These are phyloP conservation scores for Camellia japonica DNA, from an alignment of 148 eudicot genomes.

Conservation along the genomic window DNA sequence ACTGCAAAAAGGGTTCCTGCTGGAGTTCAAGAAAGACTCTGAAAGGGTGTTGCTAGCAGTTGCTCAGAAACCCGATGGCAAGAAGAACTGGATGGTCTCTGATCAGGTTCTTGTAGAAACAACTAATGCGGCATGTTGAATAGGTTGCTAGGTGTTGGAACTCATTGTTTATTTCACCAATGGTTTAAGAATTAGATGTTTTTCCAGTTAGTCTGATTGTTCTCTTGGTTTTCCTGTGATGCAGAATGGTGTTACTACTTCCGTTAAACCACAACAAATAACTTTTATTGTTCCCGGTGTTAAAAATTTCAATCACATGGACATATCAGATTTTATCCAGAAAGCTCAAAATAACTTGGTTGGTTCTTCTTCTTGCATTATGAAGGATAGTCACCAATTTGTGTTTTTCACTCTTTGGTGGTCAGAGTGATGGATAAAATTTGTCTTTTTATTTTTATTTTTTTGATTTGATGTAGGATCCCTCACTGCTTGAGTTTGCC, in stretches of 20 bases:
- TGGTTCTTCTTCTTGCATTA: conserved; percentile 27
- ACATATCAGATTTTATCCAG: conserved; percentile 64
- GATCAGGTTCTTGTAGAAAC: conserved; percentile 78
- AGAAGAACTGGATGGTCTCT: conserved; percentile 93
- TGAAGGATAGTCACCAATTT: background rate
- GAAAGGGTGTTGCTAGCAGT: conserved; percentile 90
- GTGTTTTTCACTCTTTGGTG: background rate
- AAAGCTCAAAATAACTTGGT: conserved; percentile 83
- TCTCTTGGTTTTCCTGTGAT: conserved; percentile 10
- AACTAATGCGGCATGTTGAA: conserved; percentile 30
- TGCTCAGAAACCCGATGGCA: conserved; percentile 85
- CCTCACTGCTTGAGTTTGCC: conserved; percentile 85
- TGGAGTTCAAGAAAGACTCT: conserved; percentile 90
- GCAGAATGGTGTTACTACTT: conserved; percentile 77
- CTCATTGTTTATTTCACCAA: conserved; percentile 12
- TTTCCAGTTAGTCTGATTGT: conserved; percentile 16
- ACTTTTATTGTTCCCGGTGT: conserved; percentile 87
- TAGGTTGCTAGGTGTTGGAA: conserved; percentile 42
- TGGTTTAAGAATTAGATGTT: background rate
- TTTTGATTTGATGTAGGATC: conserved; percentile 49
- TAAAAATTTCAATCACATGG: conserved; percentile 61
- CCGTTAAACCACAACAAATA: conserved; percentile 94
- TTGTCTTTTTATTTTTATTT: conserved; percentile 7
- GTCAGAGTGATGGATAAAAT: background rate
- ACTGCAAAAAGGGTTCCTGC: conserved; percentile 62